Conservation (phyloP, 345 rosid species). For the Atalantia buxifolia region DNA sequence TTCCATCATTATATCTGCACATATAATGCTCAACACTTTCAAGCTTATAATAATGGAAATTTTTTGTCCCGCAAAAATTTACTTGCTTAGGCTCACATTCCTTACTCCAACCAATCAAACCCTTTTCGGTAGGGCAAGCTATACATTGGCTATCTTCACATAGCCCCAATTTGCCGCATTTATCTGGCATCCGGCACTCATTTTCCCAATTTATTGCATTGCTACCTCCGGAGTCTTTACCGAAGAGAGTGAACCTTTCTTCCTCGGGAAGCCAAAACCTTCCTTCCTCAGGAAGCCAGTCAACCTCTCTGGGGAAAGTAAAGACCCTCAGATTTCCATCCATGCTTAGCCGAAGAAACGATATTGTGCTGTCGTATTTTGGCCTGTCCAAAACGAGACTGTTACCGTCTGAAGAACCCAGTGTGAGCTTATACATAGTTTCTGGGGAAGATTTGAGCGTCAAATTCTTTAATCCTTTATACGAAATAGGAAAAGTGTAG, state of each 20-base stretch:
- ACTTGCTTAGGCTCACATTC: constrained; percentile 28
- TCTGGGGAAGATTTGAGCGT: constrained; percentile 24
- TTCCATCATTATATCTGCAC: constrained; percentile 39
- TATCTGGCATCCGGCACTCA: constrained; percentile 43
- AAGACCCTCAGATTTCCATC: constrained; percentile 47
- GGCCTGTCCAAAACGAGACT: constrained; percentile 15
- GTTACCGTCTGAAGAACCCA: neutral
- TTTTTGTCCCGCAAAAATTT: constrained; percentile 27
- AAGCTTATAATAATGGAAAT: constrained; percentile 41
- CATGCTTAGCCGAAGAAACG: constrained; percentile 38
- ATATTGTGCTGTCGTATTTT: constrained; percentile 35
- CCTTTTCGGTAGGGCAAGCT: constrained; percentile 39
- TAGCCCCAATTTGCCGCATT: constrained; percentile 45
- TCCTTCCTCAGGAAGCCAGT: neutral
- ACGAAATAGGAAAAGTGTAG: constrained; percentile 9
- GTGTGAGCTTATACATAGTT: neutral
- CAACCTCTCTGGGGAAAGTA: constrained; percentile 36
- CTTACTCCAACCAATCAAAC: constrained; percentile 44
- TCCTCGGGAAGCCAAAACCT: constrained; percentile 28
- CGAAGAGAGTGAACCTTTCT: constrained; percentile 37
- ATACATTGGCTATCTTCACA: constrained; percentile 49
- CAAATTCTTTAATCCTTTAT: constrained; percentile 5
- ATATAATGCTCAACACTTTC: constrained; percentile 53
- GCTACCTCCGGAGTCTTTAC: constrained; percentile 4
- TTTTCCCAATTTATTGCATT: neutral